These are phyloP conservation scores for Arthrobotrys pseudoclavata DNA, from an alignment of 2,329 filamentous ascomycete genomes.

Conservation along the genomic window DNA sequence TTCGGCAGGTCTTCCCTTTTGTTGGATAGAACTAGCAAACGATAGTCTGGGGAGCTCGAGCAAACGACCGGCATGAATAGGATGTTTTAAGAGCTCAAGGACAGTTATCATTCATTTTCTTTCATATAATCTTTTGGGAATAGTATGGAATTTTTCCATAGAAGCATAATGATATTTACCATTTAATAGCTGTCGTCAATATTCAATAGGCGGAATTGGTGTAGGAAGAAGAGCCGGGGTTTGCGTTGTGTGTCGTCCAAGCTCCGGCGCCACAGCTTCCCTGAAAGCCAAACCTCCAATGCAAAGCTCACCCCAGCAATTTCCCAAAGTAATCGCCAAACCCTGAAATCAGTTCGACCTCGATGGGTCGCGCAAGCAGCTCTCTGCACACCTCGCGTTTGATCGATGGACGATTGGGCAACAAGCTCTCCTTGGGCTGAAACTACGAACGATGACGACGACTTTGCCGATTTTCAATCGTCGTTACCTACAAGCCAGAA, in stretches of 20 bases:
- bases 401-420: slow-evolving; percentile 61
- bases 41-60: no score
- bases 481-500: slow-evolving; percentile 38
- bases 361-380: slow-evolving; percentile 57
- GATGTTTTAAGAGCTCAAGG: no score
- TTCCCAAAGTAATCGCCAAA: slow-evolving; percentile 36
- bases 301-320: slow-evolving; percentile 45
- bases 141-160: no score
- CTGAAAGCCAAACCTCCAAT: slow-evolving; percentile 19
- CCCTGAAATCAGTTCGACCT: slow-evolving; percentile 45
- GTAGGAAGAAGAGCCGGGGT: no score
- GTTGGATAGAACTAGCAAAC: neutral
- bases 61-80: no score
- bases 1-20: slow-evolving; percentile 15
- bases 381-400: slow-evolving; percentile 54
- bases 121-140: no score
- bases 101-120: no score
- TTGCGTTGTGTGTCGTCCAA: slow-evolving; percentile 39
- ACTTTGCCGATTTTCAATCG: slow-evolving; percentile 53
- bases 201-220: no score
- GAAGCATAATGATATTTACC: no score
- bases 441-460: slow-evolving; percentile 54
- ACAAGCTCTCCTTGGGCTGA: slow-evolving; percentile 61
- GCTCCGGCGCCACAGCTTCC: slow-evolving; percentile 38
- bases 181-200: no score